Evolutionary conservation across 2,329 filamentous ascomycete genomes (phyloP).

Genomic region (Botrytis porri): DNA sequence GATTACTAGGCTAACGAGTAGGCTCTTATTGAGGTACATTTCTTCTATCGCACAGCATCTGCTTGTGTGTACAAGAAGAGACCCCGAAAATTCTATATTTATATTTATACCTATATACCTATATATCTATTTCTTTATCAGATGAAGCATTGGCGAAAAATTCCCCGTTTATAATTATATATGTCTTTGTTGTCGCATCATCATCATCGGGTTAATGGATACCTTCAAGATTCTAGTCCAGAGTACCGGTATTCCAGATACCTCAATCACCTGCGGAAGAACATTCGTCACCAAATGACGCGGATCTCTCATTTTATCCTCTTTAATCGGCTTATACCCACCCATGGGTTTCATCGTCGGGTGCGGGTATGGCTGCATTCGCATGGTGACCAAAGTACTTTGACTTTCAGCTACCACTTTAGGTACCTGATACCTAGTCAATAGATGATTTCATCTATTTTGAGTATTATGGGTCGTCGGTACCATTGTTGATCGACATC

Average conservation of each 20-base stretch:
- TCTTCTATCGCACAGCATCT: neutral
- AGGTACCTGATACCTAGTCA: neutral
- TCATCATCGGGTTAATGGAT: neutral
- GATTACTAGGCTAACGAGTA: neutral
- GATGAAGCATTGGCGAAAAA: neutral
- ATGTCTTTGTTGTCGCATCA: neutral
- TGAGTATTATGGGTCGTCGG: neutral
- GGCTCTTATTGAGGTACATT: neutral
- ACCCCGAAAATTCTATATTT: conserved; percentile 4
- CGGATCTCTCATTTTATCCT: neutral
- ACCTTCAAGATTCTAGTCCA: neutral
- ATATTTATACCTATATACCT: neutral
- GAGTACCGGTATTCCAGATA: neutral
- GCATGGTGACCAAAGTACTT: neutral
- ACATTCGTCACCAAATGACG: neutral
- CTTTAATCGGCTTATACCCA: neutral
- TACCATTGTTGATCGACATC: neutral
- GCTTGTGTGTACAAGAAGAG: neutral
- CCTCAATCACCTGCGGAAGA: neutral
- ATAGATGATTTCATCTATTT: neutral
- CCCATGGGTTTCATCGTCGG: neutral
- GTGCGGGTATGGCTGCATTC: neutral
- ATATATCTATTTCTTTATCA: neutral
- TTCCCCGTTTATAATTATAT: neutral
- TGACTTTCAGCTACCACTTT: neutral